Evolutionary conservation across 2,329 filamentous ascomycete species (phyloP), one percentile per base, ranked within the genome.

Genomic region (Nakataea oryzae): DNA sequence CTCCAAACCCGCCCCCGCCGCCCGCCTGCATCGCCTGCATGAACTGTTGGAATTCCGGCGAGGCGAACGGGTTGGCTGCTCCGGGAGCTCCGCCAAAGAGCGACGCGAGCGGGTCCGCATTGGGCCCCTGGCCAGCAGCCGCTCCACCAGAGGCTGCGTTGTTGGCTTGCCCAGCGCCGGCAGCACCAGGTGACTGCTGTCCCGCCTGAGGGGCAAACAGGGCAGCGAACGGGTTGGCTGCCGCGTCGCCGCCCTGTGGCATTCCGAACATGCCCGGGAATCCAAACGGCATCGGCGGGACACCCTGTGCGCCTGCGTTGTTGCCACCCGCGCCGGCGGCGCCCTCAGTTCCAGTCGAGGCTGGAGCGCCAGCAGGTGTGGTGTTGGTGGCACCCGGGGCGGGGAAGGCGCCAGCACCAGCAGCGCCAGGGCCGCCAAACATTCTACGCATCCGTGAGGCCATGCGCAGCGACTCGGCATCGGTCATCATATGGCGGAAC

Each of bases 311-410:
- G 7, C 28, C 61, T n/a, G 28, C 64, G 1, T 28, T 59, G 55
- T 5, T n/a, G 72, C 65, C 70, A 58, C 69, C 69, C 2, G 62
- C 60, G 47, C 65, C 70, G 47, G 67, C 70, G 26, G 66, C 68
- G 29, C 50, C 54, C 24, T 50, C 41, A 2, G 41, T 50, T 11
- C 47, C 72, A 67, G 55, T 72, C 68, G 67, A 74, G 67, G 69
- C 74, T 67, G 63, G 70, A 70, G 63, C 70, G 50, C 78, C 79
- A n/a, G 77, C 74, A 1, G 85, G 87, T 3, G 92, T 96, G 32
- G 86, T 96, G 74, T 97, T 92, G 47, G 93, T 97, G 26, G 89
- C 87, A 11, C 95, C 95, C 2, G 95, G 95, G 59, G 93, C 93
- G 14, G 95, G 93, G 72, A 99, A 97, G 6, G 85, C 78, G 63